Conservation (phyloP, 2,329 filamentous ascomycete species). For the Orbilia blumenaviensis region DNA sequence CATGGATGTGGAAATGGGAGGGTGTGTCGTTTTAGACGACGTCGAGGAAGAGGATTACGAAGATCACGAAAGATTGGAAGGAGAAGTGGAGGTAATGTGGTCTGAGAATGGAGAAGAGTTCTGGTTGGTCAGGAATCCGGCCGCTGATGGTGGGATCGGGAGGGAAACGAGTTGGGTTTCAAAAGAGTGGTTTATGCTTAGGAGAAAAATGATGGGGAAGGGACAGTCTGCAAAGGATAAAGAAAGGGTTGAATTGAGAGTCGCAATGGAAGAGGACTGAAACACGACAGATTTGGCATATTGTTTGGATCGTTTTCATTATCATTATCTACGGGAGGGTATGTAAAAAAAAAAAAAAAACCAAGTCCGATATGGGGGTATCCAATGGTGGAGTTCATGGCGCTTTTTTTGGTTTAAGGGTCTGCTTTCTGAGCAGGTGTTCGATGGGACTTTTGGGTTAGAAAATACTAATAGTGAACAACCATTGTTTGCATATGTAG, state of each 20-base stretch:
- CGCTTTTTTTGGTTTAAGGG: not conserved
- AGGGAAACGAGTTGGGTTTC: conserved; percentile 47
- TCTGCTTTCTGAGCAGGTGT: not conserved
- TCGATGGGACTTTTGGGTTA: not conserved
- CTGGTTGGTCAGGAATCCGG: conserved; percentile 42
- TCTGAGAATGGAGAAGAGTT: conserved; percentile 63
- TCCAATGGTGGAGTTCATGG: not conserved
- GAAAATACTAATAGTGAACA: not conserved
- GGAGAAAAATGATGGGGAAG: conserved; percentile 10
- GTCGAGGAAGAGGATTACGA: conserved; percentile 14
- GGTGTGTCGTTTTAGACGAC: conserved; percentile 2
- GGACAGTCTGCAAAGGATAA: not conserved
- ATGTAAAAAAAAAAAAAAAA: no score
- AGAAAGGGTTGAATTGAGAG: conserved; percentile 30
- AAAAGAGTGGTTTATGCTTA: conserved; percentile 40
- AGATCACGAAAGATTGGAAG: conserved; percentile 16
- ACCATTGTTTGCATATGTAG: conserved; percentile 14
- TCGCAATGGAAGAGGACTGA: conserved; percentile 42
- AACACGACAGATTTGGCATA: no score
- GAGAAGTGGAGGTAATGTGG: conserved; percentile 65
- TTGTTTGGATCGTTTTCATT: not conserved
- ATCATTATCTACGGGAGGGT: not conserved
- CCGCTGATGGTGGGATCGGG: conserved; percentile 33
- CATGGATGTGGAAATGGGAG: conserved; percentile 32
- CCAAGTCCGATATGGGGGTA: not conserved